Evolutionary conservation across 129 eudicot genomes (phyloP).

Genomic region (Apium graveolens): DNA sequence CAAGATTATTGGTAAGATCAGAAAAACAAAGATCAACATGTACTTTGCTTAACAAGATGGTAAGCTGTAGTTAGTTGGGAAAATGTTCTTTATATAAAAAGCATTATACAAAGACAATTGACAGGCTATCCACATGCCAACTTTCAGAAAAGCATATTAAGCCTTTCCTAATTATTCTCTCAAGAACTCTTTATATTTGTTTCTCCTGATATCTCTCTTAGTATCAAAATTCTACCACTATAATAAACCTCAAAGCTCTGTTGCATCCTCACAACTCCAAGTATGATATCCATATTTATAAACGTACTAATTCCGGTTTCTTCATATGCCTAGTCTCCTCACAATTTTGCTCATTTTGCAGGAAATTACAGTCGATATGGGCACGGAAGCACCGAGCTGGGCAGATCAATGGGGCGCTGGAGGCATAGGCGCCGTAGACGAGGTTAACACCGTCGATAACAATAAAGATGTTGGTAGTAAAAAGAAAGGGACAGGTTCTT

Average conservation of each 20-base stretch:
- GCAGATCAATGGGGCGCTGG: constrained; percentile 99
- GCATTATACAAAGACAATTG: constrained; percentile 16
- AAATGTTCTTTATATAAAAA: constrained; percentile 9
- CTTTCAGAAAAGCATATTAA: constrained; percentile 3
- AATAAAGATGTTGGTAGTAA: constrained; percentile 28
- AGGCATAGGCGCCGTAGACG: constrained; percentile 77
- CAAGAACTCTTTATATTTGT: neutral
- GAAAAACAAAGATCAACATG: neutral
- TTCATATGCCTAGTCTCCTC: neutral
- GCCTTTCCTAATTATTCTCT: constrained; percentile 5
- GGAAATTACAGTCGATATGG: constrained; percentile 17
- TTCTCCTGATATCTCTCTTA: neutral
- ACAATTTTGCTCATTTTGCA: neutral
- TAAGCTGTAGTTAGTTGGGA: constrained; percentile 31
- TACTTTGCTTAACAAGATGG: constrained; percentile 37
- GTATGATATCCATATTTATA: neutral
- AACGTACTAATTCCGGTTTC: neutral
- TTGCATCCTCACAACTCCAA: neutral
- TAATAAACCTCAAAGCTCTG: neutral
- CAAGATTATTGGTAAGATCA: neutral
- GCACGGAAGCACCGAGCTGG: constrained; percentile 83
- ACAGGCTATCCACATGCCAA: constrained; percentile 32
- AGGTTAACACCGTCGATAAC: constrained; percentile 24
- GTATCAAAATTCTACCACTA: neutral
- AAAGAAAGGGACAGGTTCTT: constrained; percentile 36